phyloP scores from a whole-genome alignment of 306 rosid species.

The Parietaria judaica region DNA sequence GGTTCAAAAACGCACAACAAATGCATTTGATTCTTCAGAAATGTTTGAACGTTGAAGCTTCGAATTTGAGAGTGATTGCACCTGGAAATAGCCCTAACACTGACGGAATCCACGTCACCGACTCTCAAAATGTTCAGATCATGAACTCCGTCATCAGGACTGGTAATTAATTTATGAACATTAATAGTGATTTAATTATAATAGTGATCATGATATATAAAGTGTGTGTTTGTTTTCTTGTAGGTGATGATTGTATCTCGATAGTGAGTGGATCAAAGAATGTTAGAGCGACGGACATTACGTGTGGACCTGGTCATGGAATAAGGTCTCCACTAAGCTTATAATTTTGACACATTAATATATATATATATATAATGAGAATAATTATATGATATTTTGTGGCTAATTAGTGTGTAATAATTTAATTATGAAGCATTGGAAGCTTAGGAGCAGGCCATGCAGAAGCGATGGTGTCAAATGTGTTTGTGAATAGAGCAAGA shows the following conservation, averaged over 20 bases:
- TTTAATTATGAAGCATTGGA: slow-evolving; percentile 49
- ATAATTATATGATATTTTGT: too few species aligned
- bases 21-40: slow-evolving; percentile 52
- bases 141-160: slow-evolving; percentile 43
- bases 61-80: slow-evolving; percentile 38
- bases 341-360: not conserved
- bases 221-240: not conserved
- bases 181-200: not conserved
- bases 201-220: not conserved
- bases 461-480: slow-evolving; percentile 56
- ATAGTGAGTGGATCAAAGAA: slow-evolving; percentile 67
- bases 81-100: slow-evolving; percentile 80
- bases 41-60: slow-evolving; percentile 43
- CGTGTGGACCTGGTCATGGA: slow-evolving; percentile 95
- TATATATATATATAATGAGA: not conserved
- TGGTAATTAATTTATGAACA: slow-evolving; percentile 29
- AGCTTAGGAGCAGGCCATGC: slow-evolving; percentile 63
- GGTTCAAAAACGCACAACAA: slow-evolving; percentile 51
- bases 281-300: slow-evolving; percentile 39
- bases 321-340: slow-evolving; percentile 43
- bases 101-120: slow-evolving; percentile 79
- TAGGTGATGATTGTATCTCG: slow-evolving; percentile 92
- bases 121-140: slow-evolving; percentile 35
- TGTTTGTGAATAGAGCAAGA: slow-evolving; percentile 41
- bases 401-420: too few species aligned